phyloP scores from a whole-genome alignment of 169 alveolate species.

The Perkinsus marinus region DNA sequence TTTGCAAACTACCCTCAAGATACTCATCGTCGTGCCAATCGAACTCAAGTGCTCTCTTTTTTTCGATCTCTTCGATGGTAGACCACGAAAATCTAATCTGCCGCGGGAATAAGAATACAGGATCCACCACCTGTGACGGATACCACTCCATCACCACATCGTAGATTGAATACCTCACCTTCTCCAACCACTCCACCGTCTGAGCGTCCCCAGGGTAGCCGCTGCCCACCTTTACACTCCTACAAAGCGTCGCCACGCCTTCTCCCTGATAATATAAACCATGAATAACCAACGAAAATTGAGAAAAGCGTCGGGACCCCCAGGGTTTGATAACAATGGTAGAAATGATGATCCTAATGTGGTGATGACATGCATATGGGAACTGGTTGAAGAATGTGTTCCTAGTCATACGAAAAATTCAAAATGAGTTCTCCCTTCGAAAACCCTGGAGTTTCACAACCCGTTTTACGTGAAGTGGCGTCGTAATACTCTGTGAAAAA shows the following conservation, averaged over 20 bases:
- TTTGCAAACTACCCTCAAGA: background rate
- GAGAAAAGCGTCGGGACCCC: no score
- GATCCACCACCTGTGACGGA: background rate
- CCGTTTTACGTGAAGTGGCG: no score
- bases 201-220: conserved; percentile 1
- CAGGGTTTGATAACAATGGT: no score
- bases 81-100: background rate
- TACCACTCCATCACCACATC: background rate
- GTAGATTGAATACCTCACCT: background rate
- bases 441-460: no score
- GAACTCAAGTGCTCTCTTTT: background rate
- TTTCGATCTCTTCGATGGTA: background rate
- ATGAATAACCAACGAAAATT: no score
- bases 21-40: background rate
- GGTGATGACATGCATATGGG: no score
- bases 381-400: no score
- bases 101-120: background rate
- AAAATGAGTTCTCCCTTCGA: no score
- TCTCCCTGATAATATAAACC: background rate
- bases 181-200: conserved; percentile 1
- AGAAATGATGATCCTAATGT: no score
- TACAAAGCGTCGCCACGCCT: background rate
- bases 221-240: background rate
- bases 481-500: no score
- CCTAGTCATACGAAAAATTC: no score